A percentile compares a stretch with the other conserved stretches of the same genome.
Evolutionary conservation across 2,329 filamentous ascomycete genomes (phyloP).

Genomic region (Thielaviopsis ethacetica): DNA sequence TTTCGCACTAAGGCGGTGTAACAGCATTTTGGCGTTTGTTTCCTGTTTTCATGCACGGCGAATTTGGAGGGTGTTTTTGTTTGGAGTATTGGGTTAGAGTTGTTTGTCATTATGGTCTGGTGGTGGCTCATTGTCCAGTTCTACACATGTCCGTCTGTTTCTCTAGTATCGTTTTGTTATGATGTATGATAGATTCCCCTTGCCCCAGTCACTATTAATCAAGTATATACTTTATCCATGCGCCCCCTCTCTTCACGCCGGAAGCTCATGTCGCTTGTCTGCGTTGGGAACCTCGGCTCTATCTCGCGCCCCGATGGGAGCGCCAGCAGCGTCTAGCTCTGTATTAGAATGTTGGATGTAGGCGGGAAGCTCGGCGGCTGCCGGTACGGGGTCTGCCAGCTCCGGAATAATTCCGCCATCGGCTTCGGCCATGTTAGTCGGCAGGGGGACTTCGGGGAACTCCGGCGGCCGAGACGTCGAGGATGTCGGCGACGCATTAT

Average conservation of each 20-base stretch:
- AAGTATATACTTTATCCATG: neutral
- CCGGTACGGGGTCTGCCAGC: neutral
- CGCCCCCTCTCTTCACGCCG: neutral
- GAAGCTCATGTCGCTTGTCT: slow-evolving; percentile 1
- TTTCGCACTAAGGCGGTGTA: slow-evolving; percentile 50
- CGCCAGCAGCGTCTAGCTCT: slow-evolving; percentile 7
- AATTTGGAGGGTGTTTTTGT: neutral
- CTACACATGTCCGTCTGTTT: neutral
- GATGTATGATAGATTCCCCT: neutral
- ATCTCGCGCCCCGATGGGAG: slow-evolving; percentile 1
- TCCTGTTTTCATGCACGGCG: neutral
- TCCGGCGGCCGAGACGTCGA: neutral
- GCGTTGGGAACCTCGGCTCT: slow-evolving; percentile 4
- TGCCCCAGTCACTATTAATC: neutral
- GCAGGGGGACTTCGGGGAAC: neutral
- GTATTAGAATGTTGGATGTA: neutral
- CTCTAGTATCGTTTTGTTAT: neutral
- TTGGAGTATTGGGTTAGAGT: neutral
- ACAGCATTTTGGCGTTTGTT: slow-evolving; percentile 3
- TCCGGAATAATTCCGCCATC: neutral
- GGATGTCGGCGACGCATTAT: neutral
- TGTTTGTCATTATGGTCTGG: neutral
- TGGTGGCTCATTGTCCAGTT: neutral
- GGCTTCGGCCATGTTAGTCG: neutral
- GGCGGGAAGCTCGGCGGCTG: slow-evolving; percentile 1